These are phyloP conservation scores for Phascolomyces articulosus DNA, from an alignment of 371 early-diverging fungal genomes.

Conservation along the genomic window DNA sequence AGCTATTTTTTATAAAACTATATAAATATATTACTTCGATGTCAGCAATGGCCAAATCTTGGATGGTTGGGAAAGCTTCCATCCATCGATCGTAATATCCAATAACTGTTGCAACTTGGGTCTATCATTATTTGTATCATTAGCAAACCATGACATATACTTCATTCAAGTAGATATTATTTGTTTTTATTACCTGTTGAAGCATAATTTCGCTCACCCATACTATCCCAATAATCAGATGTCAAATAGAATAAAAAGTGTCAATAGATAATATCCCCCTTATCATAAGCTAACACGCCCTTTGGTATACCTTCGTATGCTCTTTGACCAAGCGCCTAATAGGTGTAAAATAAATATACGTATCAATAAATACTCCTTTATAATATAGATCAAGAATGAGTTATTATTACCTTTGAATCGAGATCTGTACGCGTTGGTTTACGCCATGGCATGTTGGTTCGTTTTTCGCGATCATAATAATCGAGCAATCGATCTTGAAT, in stretches of 20 bases:
- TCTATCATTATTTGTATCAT: conserved; percentile 29
- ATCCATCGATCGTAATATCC: conserved; percentile 80
- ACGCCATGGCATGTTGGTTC: conserved; percentile 77
- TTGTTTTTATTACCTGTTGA: conserved; percentile 57
- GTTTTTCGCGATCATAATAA: conserved; percentile 69
- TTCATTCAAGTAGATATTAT: no score
- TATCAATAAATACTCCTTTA: neutral
- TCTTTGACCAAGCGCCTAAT: conserved; percentile 51
- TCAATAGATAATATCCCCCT: neutral
- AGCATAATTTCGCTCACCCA: conserved; percentile 90
- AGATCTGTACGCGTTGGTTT: conserved; percentile 28
- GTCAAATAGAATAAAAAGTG: neutral
- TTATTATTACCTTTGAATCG: conserved; percentile 22
- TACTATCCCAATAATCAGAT: conserved; percentile 35
- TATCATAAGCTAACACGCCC: no score
- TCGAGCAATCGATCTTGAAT: conserved; percentile 55
- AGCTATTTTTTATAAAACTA: no score
- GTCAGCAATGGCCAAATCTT: conserved; percentile 67
- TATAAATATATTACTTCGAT: no score
- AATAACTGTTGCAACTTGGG: conserved; percentile 78
- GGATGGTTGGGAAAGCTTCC: conserved; percentile 75
- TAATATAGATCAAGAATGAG: neutral
- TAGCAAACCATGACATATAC: no score
- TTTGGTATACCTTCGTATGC: conserved; percentile 72
- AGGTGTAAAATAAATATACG: neutral